Percentiles rank a stretch among this genome's conserved stretches.
Conservation (phyloP, 1,284 basidiomycete species). For the Irpex sp. region DNA sequence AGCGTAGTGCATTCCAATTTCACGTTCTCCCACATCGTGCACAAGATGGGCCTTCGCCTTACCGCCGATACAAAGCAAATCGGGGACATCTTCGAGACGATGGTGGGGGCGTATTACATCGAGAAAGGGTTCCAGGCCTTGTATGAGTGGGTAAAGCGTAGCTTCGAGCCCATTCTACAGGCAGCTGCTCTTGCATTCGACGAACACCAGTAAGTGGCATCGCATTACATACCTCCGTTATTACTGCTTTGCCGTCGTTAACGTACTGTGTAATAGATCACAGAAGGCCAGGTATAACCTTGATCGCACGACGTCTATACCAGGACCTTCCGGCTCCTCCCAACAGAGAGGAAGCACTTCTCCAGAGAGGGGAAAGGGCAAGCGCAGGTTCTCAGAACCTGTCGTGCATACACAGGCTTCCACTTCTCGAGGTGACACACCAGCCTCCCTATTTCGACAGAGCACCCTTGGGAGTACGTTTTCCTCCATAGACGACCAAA, state of each 20-base stretch:
- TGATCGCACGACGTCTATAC: not conserved
- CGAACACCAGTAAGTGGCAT: constrained; percentile 2
- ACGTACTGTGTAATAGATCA: not conserved
- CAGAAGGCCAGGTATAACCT: not conserved
- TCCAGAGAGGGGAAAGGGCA: constrained; percentile 3
- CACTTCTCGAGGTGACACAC: not conserved
- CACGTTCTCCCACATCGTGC: constrained; percentile 10
- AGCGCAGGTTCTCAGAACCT: not conserved
- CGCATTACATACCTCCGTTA: not conserved
- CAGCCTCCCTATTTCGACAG: not conserved
- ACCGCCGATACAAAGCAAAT: constrained; percentile 9
- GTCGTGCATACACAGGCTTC: not conserved
- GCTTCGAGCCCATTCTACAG: constrained; percentile 15
- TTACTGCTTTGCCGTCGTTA: not conserved
- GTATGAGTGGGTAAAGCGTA: constrained; percentile 14
- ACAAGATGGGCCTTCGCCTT: constrained; percentile 6
- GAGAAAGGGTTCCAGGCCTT: constrained; percentile 18
- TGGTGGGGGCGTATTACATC: constrained; percentile 17
- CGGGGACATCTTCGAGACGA: constrained; percentile 13
- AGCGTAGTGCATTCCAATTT: constrained; percentile 10
- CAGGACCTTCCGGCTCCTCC: not conserved
- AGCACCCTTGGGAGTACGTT: not conserved
- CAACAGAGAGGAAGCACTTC: not conserved
- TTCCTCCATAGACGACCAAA: not conserved
- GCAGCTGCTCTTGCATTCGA: constrained; percentile 13